Conservation (phyloP, 805 yeast species). For the Torulaspora gathmanii region DNA sequence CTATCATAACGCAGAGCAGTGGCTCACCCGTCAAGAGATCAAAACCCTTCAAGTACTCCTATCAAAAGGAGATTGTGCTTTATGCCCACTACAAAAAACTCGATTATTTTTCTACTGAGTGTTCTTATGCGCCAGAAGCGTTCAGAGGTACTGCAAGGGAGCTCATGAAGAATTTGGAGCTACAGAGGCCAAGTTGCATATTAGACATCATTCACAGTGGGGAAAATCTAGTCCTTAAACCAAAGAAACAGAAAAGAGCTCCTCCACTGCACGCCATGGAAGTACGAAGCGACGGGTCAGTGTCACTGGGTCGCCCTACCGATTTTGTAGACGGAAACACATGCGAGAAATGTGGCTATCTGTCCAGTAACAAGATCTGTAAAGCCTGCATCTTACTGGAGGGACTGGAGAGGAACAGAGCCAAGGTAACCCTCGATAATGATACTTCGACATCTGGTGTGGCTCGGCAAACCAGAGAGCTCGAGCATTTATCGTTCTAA, state of each 20-base stretch:
- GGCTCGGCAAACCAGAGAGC: conserved; percentile 53
- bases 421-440: conserved; percentile 51
- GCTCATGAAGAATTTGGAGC: conserved; percentile 81
- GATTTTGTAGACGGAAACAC: conserved; percentile 59
- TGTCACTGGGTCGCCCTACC: conserved; percentile 37
- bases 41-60: conserved; percentile 92
- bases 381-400: conserved; percentile 88
- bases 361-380: conserved; percentile 82
- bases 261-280: conserved; percentile 40
- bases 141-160: conserved; percentile 96
- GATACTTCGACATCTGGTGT: conserved; percentile 56
- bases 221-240: conserved; percentile 68
- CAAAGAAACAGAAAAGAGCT: conserved; percentile 46
- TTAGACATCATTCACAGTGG: conserved; percentile 94
- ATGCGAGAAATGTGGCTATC: conserved; percentile 87
- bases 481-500: conserved; percentile 62
- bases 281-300: conserved; percentile 59
- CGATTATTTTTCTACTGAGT: conserved; percentile 95
- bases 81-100: conserved; percentile 95
- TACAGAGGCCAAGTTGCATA: conserved; percentile 86
- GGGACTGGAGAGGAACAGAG: conserved; percentile 73
- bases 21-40: conserved; percentile 91
- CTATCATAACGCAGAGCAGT: conserved; percentile 73
- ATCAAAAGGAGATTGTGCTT: conserved; percentile 94
- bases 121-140: conserved; percentile 98